Conservation (phyloP, 2,329 filamentous ascomycete genomes). For the Fusarium redolens region DNA sequence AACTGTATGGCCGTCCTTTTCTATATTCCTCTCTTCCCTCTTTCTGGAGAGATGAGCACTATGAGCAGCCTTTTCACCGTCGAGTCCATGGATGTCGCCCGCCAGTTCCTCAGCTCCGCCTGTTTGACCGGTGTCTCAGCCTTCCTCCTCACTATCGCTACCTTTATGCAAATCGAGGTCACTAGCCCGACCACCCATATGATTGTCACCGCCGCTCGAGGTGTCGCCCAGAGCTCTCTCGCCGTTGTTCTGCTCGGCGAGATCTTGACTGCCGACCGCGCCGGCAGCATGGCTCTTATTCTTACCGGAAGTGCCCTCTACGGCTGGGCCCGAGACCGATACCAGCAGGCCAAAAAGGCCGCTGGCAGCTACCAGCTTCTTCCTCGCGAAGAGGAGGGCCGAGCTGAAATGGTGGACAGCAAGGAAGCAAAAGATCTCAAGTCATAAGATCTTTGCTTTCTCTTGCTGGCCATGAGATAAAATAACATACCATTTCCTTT, state of each 20-base stretch:
- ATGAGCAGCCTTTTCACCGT: conserved; percentile 33
- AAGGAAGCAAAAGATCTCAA: conserved; percentile 34
- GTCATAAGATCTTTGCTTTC: conserved; percentile 1
- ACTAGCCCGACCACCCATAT: conserved; percentile 45
- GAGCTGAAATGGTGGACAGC: conserved; percentile 25
- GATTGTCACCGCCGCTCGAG: conserved; percentile 44
- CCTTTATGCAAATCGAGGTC: conserved; percentile 45
- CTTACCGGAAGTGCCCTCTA: conserved; percentile 42
- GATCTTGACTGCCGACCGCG: conserved; percentile 41
- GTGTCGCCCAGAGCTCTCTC: conserved; percentile 43
- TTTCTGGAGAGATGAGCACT: conserved; percentile 40
- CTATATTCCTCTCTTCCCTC: conserved; percentile 42
- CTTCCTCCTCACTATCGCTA: conserved; percentile 44
- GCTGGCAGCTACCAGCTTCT: conserved; percentile 42
- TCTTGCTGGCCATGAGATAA: conserved; percentile 1
- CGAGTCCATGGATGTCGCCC: conserved; percentile 29
- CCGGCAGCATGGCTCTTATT: conserved; percentile 43
- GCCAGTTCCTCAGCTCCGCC: conserved; percentile 40
- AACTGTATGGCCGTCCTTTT: conserved; percentile 44
- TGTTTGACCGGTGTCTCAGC: conserved; percentile 41
- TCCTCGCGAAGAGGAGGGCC: conserved; percentile 34
- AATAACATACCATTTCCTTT: conserved; percentile 18
- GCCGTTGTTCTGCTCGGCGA: conserved; percentile 43
- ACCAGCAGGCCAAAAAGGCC: conserved; percentile 41
- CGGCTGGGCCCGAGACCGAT: conserved; percentile 43